Base-by-base conservation (phyloP, 495 filamentous ascomycete species). In the Annulohypoxylon stygium region DNA sequence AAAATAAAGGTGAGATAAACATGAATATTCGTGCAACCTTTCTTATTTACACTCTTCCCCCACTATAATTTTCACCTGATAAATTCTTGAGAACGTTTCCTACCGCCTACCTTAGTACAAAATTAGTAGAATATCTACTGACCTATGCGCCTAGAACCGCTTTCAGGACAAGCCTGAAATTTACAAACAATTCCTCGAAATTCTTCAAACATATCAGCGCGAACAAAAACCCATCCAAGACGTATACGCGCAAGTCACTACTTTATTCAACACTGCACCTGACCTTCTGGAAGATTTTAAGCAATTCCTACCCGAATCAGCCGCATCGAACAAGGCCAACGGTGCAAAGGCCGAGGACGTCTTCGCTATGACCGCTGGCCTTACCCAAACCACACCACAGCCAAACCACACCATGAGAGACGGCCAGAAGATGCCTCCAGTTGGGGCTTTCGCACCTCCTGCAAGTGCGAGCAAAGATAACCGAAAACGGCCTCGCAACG, bases 171-270 rank as follows among this genome's bases (percentile, higher is more conserved):
- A 96, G 67, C 97, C 97, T 7, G 97, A 99, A 76, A 98, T 98
- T 62, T 99, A 99, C 84, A 99, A 99, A 76, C 94, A 98, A 76
- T 99, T 99, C 78, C 88, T 99, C 7, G 97, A 99, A 78, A 99
- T 99, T 30, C 83, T 99, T 48, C 97, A 99, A 80, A 99, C 97
- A 1, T 99, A 99, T 78, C 97, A 99, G 80, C 89, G 97, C 61
- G 97, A 99, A 75, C 97, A 95, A 41, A 98, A 98, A 79, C 97
- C 97, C 0, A 99, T 99, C 25, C 94, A 97, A 78, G 97, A 99
- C 82, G 97, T 99, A 5, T 98, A 99, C 76, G 92, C 93, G 2
- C 97, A 99, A 82, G 97, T 99, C 26, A 99, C 97, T 16, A 91
- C 91, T 65, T 85, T 99, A 2, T 99, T 99, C 81, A 93, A 91